Percentiles rank a stretch among this genome's conserved stretches.
Evolutionary conservation across 2,329 filamentous ascomycete genomes (phyloP).

Genomic region (Nakataea oryzae): DNA sequence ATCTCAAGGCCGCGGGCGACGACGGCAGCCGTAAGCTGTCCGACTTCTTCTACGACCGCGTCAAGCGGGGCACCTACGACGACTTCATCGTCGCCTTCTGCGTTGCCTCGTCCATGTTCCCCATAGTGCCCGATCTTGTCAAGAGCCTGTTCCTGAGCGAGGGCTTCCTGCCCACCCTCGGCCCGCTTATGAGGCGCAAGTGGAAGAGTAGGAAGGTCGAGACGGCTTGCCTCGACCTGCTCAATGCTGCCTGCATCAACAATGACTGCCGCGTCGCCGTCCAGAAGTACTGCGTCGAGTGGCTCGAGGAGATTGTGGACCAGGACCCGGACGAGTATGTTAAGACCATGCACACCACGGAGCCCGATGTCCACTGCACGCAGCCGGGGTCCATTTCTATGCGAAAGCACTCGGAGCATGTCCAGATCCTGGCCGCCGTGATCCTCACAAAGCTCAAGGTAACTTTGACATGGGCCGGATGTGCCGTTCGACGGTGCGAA

Average conservation of each 20-base stretch:
- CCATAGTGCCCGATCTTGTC: constrained; percentile 67
- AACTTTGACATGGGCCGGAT: constrained; percentile 17
- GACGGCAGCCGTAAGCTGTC: constrained; percentile 60
- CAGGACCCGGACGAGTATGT: constrained; percentile 52
- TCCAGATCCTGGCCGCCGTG: constrained; percentile 59
- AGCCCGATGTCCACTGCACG: constrained; percentile 39
- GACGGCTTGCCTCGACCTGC: constrained; percentile 74
- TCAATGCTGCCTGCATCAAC: constrained; percentile 88
- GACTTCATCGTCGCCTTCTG: constrained; percentile 89
- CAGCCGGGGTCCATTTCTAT: constrained; percentile 48
- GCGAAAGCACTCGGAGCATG: constrained; percentile 49
- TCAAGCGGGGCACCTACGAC: constrained; percentile 69
- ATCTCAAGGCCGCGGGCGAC: constrained; percentile 67
- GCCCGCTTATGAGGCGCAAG: constrained; percentile 65
- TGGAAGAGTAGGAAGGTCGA: constrained; percentile 82
- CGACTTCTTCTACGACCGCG: constrained; percentile 62
- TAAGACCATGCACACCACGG: constrained; percentile 35
- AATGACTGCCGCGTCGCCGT: constrained; percentile 73
- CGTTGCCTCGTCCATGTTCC: constrained; percentile 80
- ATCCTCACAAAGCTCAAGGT: constrained; percentile 70
- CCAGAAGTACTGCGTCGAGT: constrained; percentile 72
- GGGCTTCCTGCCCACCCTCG: constrained; percentile 70
- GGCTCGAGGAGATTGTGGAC: constrained; percentile 76
- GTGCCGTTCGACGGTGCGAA: constrained; percentile 9
- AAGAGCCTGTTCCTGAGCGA: constrained; percentile 77